Conservation (phyloP, 2,329 filamentous ascomycete species). For the Microsporum canis region DNA sequence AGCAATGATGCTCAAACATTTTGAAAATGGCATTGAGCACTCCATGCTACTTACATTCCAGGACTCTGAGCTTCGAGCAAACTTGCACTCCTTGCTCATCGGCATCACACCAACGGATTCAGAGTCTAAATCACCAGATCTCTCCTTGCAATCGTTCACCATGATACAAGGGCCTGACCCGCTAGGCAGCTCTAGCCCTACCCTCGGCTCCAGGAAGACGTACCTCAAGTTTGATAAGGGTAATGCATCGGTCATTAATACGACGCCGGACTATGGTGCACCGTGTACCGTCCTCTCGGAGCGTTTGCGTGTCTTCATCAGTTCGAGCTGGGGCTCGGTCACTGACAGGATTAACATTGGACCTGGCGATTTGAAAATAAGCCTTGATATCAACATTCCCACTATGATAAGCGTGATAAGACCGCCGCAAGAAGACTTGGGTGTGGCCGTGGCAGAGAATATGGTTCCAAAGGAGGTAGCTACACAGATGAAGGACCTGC, state of each 20-base stretch:
- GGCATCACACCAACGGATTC: slow-evolving; percentile 57
- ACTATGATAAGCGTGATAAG: slow-evolving; percentile 57
- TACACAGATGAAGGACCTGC: slow-evolving; percentile 51
- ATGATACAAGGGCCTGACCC: slow-evolving; percentile 41
- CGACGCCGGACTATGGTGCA: slow-evolving; percentile 42
- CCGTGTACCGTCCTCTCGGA: slow-evolving; percentile 64
- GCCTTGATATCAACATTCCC: slow-evolving; percentile 51
- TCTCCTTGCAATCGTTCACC: slow-evolving; percentile 53
- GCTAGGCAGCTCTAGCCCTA: slow-evolving; percentile 11
- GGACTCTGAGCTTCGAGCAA: slow-evolving; percentile 57
- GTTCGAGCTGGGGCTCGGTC: slow-evolving; percentile 64
- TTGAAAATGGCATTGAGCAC: slow-evolving; percentile 53
- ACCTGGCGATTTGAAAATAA: slow-evolving; percentile 59
- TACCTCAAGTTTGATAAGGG: slow-evolving; percentile 30
- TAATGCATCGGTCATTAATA: slow-evolving; percentile 53
- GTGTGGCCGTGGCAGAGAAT: slow-evolving; percentile 60
- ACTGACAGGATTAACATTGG: slow-evolving; percentile 73
- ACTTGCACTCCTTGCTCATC: slow-evolving; percentile 60
- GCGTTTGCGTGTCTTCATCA: slow-evolving; percentile 60
- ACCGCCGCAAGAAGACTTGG: slow-evolving; percentile 64
- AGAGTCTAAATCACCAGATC: slow-evolving; percentile 61
- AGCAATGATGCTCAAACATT: slow-evolving; percentile 58
- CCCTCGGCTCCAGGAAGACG: slow-evolving; percentile 19
- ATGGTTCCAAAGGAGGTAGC: slow-evolving; percentile 51
- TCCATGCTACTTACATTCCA: slow-evolving; percentile 68